A percentile compares a stretch with the other conserved stretches of the same genome.
Evolutionary conservation across 441 rosid genomes (phyloP).

Genomic region (Gossypium trilobum): DNA sequence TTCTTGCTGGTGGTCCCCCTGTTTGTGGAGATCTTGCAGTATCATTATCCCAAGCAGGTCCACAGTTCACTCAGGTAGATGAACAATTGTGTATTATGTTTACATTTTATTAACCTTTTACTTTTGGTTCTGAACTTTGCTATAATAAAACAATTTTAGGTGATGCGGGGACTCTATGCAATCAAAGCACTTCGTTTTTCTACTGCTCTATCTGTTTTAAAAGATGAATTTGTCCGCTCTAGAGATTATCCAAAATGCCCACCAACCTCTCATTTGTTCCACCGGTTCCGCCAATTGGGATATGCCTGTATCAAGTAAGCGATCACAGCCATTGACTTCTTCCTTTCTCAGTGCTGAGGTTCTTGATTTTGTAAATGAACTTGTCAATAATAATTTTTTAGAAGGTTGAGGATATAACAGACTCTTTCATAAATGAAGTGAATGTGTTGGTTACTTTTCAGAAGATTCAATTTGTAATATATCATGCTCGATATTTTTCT

Average conservation of each 20-base stretch:
- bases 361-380: conserved; percentile 4
- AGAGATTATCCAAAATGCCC: conserved; percentile 99
- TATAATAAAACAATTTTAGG: conserved; percentile 36
- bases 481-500: background rate
- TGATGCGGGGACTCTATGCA: conserved; percentile 75
- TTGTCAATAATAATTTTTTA: background rate
- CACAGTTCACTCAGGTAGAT: conserved; percentile 93
- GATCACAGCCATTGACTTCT: background rate
- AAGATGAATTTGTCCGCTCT: conserved; percentile 91
- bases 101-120: conserved; percentile 10
- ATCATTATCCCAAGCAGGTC: conserved; percentile 91
- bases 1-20: conserved; percentile 84
- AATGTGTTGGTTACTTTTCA: background rate
- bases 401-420: conserved; percentile 1
- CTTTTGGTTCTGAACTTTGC: conserved; percentile 25
- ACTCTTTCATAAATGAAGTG: background rate
- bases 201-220: conserved; percentile 82
- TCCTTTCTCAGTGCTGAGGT: background rate
- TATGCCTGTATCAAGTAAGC: conserved; percentile 91
- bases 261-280: conserved; percentile 86
- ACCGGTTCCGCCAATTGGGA: conserved; percentile 91
- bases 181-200: conserved; percentile 92
- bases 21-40: conserved; percentile 98
- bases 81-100: conserved; percentile 14
- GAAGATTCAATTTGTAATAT: conserved; percentile 7